Percentiles rank a stretch among this genome's conserved stretches.
phyloP scores from a whole-genome alignment of 306 rosid species.

The Prinsepia uniflora region DNA sequence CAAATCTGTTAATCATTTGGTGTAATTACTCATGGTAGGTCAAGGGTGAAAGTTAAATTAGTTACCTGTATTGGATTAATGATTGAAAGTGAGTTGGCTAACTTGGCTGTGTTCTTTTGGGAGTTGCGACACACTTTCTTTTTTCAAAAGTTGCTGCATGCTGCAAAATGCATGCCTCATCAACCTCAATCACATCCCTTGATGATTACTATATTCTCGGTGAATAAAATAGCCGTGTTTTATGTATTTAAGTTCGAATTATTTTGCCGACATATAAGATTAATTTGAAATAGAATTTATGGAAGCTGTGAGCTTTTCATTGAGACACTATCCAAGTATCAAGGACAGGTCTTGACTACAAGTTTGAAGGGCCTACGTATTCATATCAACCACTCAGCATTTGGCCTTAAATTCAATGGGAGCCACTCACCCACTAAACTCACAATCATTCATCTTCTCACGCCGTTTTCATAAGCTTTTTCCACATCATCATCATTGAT shows the following conservation, averaged over 20 bases:
- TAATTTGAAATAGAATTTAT: too few relatives aligned
- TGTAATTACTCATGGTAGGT: neutral
- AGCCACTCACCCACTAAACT: constrained; percentile 17
- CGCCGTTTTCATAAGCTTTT: constrained; percentile 32
- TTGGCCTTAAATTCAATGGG: constrained; percentile 27
- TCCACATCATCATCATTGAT: constrained; percentile 29
- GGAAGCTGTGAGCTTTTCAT: constrained; percentile 28
- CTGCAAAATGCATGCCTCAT: neutral
- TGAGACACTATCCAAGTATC: constrained; percentile 24
- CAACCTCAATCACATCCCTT: neutral
- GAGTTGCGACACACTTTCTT: neutral
- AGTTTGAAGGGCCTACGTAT: constrained; percentile 33
- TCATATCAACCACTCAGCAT: constrained; percentile 42
- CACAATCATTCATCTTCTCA: constrained; percentile 34
- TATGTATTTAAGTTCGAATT: too few relatives aligned
- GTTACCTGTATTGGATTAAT: neutral
- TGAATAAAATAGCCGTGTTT: too few relatives aligned
- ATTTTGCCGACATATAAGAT: too few relatives aligned
- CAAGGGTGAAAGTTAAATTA: neutral
- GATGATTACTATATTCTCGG: too few relatives aligned
- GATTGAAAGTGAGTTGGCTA: constrained; percentile 14
- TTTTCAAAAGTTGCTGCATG: neutral
- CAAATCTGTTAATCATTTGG: neutral
- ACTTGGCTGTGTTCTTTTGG: constrained; percentile 1
- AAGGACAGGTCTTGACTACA: constrained; percentile 31